Evolutionary conservation across 768 basidiomycete species (phyloP).

Genomic region (Psilocybe azurescens): DNA sequence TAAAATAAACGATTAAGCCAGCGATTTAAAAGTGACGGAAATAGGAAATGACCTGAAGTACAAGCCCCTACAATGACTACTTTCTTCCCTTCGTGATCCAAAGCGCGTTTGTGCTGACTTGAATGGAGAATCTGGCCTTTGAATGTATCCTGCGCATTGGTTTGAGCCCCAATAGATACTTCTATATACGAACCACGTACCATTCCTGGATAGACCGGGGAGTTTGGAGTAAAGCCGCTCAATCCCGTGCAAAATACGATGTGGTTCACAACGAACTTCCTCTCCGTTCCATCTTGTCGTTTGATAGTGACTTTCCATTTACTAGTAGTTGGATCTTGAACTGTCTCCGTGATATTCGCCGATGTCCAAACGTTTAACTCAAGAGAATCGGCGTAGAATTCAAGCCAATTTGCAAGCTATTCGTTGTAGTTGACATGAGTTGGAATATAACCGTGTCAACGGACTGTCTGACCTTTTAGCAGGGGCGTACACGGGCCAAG

Average conservation of each 20-base stretch:
- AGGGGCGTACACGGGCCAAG: constrained; percentile 37
- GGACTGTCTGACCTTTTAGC: constrained; percentile 29
- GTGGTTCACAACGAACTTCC: constrained; percentile 50
- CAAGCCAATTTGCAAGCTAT: constrained; percentile 39
- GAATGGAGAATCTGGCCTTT: constrained; percentile 70
- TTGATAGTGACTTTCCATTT: constrained; percentile 48
- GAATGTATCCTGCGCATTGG: constrained; percentile 53
- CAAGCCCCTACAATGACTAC: constrained; percentile 73
- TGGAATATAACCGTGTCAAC: background rate
- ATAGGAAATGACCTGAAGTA: constrained; percentile 48
- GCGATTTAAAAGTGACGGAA: background rate
- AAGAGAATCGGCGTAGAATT: constrained; percentile 38
- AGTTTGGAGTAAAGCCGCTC: constrained; percentile 46
- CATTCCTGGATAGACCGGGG: constrained; percentile 55
- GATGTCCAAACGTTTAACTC: constrained; percentile 59
- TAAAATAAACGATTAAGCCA: constrained; percentile 14
- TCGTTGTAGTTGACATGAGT: background rate
- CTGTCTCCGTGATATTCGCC: constrained; percentile 36
- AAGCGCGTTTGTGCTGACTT: constrained; percentile 53
- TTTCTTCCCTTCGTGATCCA: constrained; percentile 69
- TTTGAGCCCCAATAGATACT: background rate
- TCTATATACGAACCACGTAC: constrained; percentile 28
- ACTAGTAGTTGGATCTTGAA: constrained; percentile 35
- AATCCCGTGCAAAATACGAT: constrained; percentile 59
- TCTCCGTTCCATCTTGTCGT: constrained; percentile 38